phyloP scores from a whole-genome alignment of 1,284 basidiomycete genomes.

The Cryptococcus depauperatus region DNA sequence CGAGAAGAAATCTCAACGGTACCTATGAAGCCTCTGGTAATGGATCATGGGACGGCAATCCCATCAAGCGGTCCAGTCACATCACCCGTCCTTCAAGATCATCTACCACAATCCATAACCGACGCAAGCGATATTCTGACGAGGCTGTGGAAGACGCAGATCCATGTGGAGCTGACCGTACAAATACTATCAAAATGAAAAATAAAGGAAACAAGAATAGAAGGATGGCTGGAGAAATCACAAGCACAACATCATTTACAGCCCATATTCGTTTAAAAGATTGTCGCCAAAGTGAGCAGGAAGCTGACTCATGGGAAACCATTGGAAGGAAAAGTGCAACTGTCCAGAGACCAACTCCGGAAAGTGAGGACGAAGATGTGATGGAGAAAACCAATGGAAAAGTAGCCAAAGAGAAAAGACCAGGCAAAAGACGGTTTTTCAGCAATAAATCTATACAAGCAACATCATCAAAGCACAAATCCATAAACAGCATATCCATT shows the following conservation, averaged over 20 bases:
- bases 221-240: neutral
- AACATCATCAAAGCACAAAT: too few species aligned
- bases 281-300: neutral
- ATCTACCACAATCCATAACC: neutral
- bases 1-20: conserved; percentile 14
- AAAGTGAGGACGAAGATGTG: neutral
- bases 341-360: neutral
- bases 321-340: neutral
- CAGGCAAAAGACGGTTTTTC: too few species aligned
- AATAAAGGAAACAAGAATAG: neutral
- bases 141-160: conserved; percentile 12
- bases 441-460: too few species aligned
- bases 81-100: conserved; percentile 3
- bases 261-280: too few species aligned
- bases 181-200: neutral
- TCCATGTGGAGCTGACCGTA: conserved; percentile 10
- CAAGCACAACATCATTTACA: neutral
- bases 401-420: too few species aligned
- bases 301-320: neutral
- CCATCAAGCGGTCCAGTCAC: too few species aligned
- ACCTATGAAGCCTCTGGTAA: too few species aligned
- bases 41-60: too few species aligned
- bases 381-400: neutral
- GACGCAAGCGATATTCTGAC: neutral
- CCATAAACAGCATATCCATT: too few species aligned